A percentile compares a stretch with the other conserved stretches of the same genome.
Evolutionary conservation across 371 early-diverging fungal species (phyloP).

Genomic region (Haplosporangium sp.): DNA sequence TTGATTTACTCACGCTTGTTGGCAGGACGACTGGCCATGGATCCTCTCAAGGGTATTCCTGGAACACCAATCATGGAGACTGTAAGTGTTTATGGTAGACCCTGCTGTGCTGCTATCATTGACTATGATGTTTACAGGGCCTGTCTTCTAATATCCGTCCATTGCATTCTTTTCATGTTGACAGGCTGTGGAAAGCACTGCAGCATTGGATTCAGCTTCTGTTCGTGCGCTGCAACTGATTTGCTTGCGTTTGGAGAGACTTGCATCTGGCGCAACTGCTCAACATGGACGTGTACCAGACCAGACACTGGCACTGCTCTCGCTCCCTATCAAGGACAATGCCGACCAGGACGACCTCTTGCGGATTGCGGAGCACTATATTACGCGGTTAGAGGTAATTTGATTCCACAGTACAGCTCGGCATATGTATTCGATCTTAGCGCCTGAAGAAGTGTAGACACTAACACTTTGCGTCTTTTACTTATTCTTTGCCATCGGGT

Average conservation of each 20-base stretch:
- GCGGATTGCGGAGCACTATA: slow-evolving; percentile 67
- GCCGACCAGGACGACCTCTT: slow-evolving; percentile 70
- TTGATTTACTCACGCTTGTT: slow-evolving; percentile 67
- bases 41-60: slow-evolving; percentile 36
- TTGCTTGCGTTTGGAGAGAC: slow-evolving; percentile 66
- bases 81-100: slow-evolving; percentile 28
- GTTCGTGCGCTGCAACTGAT: slow-evolving; percentile 60
- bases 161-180: neutral
- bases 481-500: neutral
- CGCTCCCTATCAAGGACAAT: slow-evolving; percentile 63
- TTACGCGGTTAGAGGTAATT: slow-evolving; percentile 65
- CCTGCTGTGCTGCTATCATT: slow-evolving; percentile 1
- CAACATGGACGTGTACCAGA: slow-evolving; percentile 44
- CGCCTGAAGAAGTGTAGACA: neutral
- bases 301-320: slow-evolving; percentile 37
- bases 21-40: slow-evolving; percentile 36
- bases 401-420: neutral
- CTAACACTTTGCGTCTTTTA: too few relatives aligned
- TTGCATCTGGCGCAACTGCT: slow-evolving; percentile 59
- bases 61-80: slow-evolving; percentile 60
- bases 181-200: slow-evolving; percentile 32
- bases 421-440: neutral
- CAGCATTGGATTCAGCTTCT: slow-evolving; percentile 56
- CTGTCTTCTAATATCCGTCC: neutral
- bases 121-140: neutral